Conservation (phyloP, 306 rosid genomes). For the Acmispon strigosus region DNA sequence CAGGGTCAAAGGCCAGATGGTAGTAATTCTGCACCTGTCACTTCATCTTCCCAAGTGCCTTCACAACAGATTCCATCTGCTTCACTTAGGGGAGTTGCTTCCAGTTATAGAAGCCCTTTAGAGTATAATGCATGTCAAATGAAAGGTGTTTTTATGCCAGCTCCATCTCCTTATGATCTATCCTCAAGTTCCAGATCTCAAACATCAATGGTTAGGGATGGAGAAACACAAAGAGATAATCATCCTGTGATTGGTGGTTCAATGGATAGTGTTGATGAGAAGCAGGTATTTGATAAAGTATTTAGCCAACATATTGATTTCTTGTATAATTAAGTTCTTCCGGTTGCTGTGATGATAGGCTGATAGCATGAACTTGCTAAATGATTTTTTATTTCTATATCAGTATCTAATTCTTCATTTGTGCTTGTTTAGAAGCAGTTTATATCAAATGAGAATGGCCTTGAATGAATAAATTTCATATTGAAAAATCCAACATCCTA, state of each 20-base stretch:
- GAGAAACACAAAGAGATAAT: constrained; percentile 50
- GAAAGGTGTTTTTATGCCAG: constrained; percentile 64
- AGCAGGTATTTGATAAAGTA: constrained; percentile 55
- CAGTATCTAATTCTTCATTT: neutral
- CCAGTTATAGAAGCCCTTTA: constrained; percentile 49
- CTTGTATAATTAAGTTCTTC: constrained; percentile 3
- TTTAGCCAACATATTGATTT: constrained; percentile 3
- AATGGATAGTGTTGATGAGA: constrained; percentile 53
- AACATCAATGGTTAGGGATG: constrained; percentile 60
- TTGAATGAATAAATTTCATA: neutral
- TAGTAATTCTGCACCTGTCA: constrained; percentile 46
- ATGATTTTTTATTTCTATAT: neutral
- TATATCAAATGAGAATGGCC: neutral
- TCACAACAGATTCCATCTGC: constrained; percentile 61
- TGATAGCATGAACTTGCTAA: constrained; percentile 3
- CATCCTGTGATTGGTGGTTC: constrained; percentile 54
- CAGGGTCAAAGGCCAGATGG: constrained; percentile 66
- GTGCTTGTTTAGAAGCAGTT: neutral
- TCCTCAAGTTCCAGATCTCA: constrained; percentile 69
- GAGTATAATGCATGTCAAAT: constrained; percentile 50
- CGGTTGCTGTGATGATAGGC: neutral
- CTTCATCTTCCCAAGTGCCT: constrained; percentile 56
- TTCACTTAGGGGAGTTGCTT: constrained; percentile 50
- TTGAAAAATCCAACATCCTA: neutral
- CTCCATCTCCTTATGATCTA: constrained; percentile 69